phyloP scores from a whole-genome alignment of 768 basidiomycete species.

The Hericium alpestre region DNA sequence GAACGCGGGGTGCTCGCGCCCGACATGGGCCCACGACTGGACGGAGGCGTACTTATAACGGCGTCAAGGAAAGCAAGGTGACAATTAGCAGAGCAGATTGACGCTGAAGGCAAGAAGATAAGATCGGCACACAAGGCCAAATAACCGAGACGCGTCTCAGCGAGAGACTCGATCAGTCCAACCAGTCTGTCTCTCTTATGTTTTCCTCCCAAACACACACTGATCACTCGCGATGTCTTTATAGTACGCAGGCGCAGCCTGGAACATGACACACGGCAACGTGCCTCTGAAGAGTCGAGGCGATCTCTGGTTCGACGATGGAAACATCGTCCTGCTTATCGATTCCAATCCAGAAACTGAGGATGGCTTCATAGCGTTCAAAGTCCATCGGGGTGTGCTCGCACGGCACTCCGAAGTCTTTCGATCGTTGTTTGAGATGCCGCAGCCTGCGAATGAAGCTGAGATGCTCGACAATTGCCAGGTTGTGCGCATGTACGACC shows the following conservation, averaged over 20 bases:
- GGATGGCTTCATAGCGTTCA: slow-evolving; percentile 31
- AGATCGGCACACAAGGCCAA: not conserved
- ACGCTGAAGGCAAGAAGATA: not conserved
- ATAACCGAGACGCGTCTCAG: not conserved
- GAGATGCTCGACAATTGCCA: slow-evolving; percentile 37
- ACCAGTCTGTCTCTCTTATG: not conserved
- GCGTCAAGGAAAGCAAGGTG: too few species aligned
- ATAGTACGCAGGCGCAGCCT: not conserved
- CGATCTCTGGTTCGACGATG: slow-evolving; percentile 53
- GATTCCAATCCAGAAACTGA: slow-evolving; percentile 24
- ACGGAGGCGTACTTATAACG: too few species aligned
- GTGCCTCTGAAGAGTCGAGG: slow-evolving; percentile 13
- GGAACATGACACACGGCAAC: not conserved
- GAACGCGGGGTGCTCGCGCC: not conserved
- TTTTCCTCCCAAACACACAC: not conserved
- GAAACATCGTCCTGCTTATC: slow-evolving; percentile 40
- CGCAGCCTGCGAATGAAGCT: slow-evolving; percentile 23
- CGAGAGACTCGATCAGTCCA: not conserved
- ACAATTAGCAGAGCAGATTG: not conserved
- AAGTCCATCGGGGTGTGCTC: slow-evolving; percentile 35
- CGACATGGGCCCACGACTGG: too few species aligned
- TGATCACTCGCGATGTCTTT: not conserved
- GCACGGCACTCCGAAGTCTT: slow-evolving; percentile 49
- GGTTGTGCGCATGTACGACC: slow-evolving; percentile 43
- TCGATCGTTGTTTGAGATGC: slow-evolving; percentile 42